Conservation (phyloP, 306 rosid genomes). For the Hippophae gyantsensis region DNA sequence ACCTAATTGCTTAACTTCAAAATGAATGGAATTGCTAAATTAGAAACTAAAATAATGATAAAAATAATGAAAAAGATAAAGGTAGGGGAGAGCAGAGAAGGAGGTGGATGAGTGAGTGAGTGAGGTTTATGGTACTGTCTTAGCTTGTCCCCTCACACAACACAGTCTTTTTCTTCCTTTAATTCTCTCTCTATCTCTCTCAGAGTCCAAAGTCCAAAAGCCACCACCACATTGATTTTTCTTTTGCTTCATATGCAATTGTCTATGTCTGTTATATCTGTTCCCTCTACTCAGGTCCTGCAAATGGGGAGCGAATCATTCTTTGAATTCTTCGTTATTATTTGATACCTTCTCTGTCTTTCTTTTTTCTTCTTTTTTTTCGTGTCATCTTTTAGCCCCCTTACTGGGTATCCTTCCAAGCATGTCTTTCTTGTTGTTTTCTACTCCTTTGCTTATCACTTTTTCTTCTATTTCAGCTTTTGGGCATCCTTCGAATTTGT, state of each 20-base stretch:
- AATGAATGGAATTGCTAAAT: constrained; percentile 38
- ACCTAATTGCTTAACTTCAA: constrained; percentile 44
- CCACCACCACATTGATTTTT: constrained; percentile 52
- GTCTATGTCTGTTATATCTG: constrained; percentile 64
- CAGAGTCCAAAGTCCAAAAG: constrained; percentile 45
- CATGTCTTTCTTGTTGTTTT: constrained; percentile 34
- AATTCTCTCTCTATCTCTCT: constrained; percentile 29
- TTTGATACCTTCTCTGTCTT: constrained; percentile 32
- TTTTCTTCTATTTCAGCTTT: constrained; percentile 28
- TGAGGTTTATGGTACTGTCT: constrained; percentile 75
- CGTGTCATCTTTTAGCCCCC: constrained; percentile 16
- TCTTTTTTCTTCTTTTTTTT: no score
- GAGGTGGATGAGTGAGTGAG: constrained; percentile 32
- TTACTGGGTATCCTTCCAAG: constrained; percentile 24
- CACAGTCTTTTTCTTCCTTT: constrained; percentile 28
- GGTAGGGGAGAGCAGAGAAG: constrained; percentile 21
- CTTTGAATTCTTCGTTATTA: constrained; percentile 76
- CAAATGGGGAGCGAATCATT: constrained; percentile 74
- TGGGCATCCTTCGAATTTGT: constrained; percentile 43
- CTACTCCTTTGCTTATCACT: constrained; percentile 31
- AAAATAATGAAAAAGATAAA: constrained; percentile 32
- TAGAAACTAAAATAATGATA: background rate
- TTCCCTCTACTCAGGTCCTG: constrained; percentile 73
- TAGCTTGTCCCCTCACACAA: constrained; percentile 80
- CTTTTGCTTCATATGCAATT: constrained; percentile 62